Base-by-base conservation (phyloP, 2,329 filamentous ascomycete species). In the Colletotrichum tropicale region DNA sequence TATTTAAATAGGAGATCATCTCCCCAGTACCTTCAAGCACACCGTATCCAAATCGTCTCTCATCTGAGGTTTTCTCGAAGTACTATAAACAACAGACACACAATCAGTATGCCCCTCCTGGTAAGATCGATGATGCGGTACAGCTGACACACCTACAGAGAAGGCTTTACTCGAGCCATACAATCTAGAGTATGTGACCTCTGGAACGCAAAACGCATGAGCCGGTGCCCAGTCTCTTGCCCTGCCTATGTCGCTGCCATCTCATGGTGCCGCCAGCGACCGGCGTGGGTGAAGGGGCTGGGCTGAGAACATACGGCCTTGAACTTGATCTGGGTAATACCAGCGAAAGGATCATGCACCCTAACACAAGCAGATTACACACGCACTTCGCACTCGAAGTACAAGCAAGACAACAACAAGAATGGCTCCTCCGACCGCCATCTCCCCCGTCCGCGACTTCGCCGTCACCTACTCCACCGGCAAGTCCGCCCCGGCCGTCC, bases 291-390 rank as follows among this genome's bases (percentile, higher is more conserved):
- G 85, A 84, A 26, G 65, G 58, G 28, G 70, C 28, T 38, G 62
- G 74, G 74, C 91, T 95, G 93, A 96, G 94, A 97, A 93, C 92
- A 97, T 94, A 97, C 95, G 94, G 95, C 93, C 89, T 89, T 88
- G 74, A 95, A 96, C 94, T 96, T 96, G 95, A 96, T 96, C 94
- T 95, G 94, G 95, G 96, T 96, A 96, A 97, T 97, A 95, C 95
- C 94, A 96, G 96, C 96, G 96, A 96, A 97, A 98, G 96, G 94
- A 98, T 97, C 95, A 98, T 98, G 95, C 95, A 74, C 13, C 70
- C 74, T 76, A 76, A 76, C 74, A 74, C 15, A 55, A 74, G 58
- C 48, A 76, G 74, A 69, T 21, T 15, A 66, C n/a, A 48, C 28
- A 56, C 18, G n/a, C 21, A 5, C 18, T 68, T 58, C 43, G n/a